Evolutionary conservation across 1,284 basidiomycete species (phyloP).

Genomic region (Vanrija sp.): DNA sequence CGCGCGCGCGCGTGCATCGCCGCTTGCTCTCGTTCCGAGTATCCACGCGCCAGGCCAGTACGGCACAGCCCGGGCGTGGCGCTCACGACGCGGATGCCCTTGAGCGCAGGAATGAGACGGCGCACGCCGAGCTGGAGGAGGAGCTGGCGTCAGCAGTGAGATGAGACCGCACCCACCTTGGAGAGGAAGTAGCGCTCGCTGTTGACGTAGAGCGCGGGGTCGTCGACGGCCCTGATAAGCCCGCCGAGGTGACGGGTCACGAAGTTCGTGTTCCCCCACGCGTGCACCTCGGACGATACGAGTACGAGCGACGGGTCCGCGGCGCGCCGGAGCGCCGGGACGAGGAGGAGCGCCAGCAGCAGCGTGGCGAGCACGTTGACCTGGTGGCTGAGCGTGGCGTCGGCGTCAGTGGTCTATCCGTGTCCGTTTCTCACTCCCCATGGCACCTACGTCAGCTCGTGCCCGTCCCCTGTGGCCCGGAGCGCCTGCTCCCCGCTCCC

Average conservation of each 20-base stretch:
- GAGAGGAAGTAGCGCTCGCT: slow-evolving; percentile 16
- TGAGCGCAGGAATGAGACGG: slow-evolving; percentile 11
- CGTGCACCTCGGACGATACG: slow-evolving; percentile 15
- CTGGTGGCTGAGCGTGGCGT: not conserved
- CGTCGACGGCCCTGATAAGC: slow-evolving; percentile 11
- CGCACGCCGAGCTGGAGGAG: slow-evolving; percentile 23
- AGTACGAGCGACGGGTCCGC: slow-evolving; percentile 10
- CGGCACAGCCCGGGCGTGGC: slow-evolving; percentile 18
- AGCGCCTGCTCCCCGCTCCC: not conserved
- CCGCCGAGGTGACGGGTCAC: slow-evolving; percentile 1
- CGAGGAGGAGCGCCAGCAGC: slow-evolving; percentile 18
- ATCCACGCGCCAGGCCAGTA: slow-evolving; percentile 19
- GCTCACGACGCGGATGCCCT: slow-evolving; percentile 8
- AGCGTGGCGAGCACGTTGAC: slow-evolving; percentile 22
- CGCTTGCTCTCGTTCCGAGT: not conserved
- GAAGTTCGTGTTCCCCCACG: not conserved
- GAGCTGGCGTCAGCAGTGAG: slow-evolving; percentile 5
- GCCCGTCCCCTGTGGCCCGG: slow-evolving; percentile 5
- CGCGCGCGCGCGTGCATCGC: not conserved
- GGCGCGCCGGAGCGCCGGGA: slow-evolving; percentile 12
- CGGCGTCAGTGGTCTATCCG: not conserved
- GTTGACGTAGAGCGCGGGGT: slow-evolving; percentile 5
- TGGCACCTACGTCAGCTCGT: slow-evolving; percentile 12
- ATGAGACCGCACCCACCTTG: slow-evolving; percentile 11
- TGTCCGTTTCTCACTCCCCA: not conserved